Evolutionary conservation across 1,139 yeast genomes (phyloP), one percentile per base, ranked within the genome.

Genomic region (Blastobotrys indianensis): DNA sequence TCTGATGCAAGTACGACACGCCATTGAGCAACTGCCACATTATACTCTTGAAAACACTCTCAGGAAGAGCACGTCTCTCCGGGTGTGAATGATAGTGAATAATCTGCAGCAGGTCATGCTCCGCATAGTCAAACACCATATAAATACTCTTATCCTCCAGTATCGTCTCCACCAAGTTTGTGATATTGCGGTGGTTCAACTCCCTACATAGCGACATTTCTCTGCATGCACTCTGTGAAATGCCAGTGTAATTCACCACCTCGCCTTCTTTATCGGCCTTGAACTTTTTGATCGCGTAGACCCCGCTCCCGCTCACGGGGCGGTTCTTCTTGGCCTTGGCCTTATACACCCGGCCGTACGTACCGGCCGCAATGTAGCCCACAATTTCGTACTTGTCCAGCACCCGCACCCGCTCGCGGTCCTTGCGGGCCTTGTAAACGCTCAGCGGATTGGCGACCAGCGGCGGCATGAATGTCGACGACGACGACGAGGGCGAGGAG

Each of bases 291-390:
- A 92, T 90, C n/a, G 98, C 98, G 63, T 54, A 62, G 16, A 60
- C 54, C 17, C 56, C 54, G 31, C 47, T 48, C 9, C 39, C 40
- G 12, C 38, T 29, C 12, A 20, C 17, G 17, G 34, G 11, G 15
- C 39, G 28, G 30, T 35, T 33, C 28, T 32, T 32, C 29, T 58
- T 59, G 28, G 75, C 69, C 53, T 75, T 77, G 12, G 97, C 97
- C 63, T 92, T 92, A 69, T 88, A 94, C 28, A 92, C 99, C 54
- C 94, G 58, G 23, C 99, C 99, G 64, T 92, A 92, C 0, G 99
- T 92, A 34, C 99, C 99, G 0, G 98, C 96, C 0, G 98, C 98
- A 51, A 92, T 94, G 65, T 92, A 92, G 0, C 99, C 99, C 30
- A 87, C 69, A 51, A 94, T 84, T 52, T 84, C 90, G 64, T 90